Evolutionary conservation across 2,329 filamentous ascomycete species (phyloP), one percentile per base, ranked within the genome.

Genomic region (Coleophoma cylindrospora): DNA sequence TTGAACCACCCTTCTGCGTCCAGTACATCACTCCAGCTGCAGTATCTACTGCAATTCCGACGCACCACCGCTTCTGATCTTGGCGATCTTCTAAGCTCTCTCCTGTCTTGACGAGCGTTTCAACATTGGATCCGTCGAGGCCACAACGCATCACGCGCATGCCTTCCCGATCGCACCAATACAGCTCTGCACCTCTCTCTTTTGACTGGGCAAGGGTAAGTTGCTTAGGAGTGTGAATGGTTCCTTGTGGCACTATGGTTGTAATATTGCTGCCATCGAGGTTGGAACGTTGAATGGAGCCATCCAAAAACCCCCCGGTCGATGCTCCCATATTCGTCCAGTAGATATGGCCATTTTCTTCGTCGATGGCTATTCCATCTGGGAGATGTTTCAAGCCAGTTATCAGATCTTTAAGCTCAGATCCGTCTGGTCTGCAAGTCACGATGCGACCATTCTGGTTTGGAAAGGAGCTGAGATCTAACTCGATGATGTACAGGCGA

Each of bases 1-100:
- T 83, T 2, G 72, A 70, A 0, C 68, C 64, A 0, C 81, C 80
- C 57, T 84, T 83, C 46, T 83, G 80, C 0, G 75, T 79, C 80
- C 80, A 84, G 68, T 77, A 83, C 43, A 84, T 67, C 40, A 72
- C 70, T n/a, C 70, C 69, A 1, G 64, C 63, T 0, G 61, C 52
- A 0, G 65, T 64, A 3, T 72, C 71, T 0, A 84, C 67, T 0
- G 74, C 62, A 36, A 84, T 70, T 12, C 81, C 80, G 9, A 84
- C 79, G 48, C 76, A 80, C 77, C 77, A 81, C 4, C 67, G 61
- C 5, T 43, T 34, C 21, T 60, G 47, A 48, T 61, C 51, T 1
- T 21, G 19, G 3, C 27, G 33, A 40, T 58, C 40, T 13, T 51
- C 45, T 13, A 38, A 11, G 12, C 51, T 45, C 43, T 59, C 52